A percentile compares a stretch with the other conserved stretches of the same genome.
These are phyloP conservation scores for Chloranthus sessilifolius DNA, from an alignment of 164 flowering plant genomes.

Conservation along the genomic window DNA sequence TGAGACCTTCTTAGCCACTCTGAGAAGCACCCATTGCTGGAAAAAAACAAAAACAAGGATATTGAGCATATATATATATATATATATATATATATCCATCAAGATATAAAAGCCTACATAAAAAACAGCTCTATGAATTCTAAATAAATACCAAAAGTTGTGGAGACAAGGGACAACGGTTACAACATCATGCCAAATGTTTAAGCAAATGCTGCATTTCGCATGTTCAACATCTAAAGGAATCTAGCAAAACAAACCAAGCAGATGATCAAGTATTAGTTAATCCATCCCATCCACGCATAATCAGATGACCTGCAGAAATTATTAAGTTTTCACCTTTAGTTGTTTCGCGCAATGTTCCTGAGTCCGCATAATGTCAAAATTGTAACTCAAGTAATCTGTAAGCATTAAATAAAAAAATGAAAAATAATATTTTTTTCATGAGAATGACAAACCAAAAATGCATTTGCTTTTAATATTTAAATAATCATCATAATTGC, in stretches of 20 bases:
- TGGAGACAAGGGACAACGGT: constrained; percentile 94
- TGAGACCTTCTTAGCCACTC: constrained; percentile 86
- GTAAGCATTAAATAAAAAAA: constrained; percentile 13
- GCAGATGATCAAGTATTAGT: background rate
- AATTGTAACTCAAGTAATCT: constrained; percentile 58
- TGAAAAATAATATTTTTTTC: too few relatives aligned
- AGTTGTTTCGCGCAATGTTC: constrained; percentile 30
- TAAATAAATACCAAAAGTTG: constrained; percentile 68
- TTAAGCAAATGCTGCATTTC: constrained; percentile 88
- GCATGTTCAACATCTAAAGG: constrained; percentile 65
- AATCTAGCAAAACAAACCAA: constrained; percentile 36
- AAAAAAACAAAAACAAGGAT: constrained; percentile 6
- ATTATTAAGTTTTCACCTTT: constrained; percentile 30
- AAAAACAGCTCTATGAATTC: background rate
- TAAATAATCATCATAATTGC: too few relatives aligned
- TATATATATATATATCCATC: background rate
- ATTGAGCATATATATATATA: background rate
- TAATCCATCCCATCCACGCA: background rate
- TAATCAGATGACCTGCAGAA: background rate
- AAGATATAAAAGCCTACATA: background rate
- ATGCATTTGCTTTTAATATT: too few relatives aligned
- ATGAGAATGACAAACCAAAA: too few relatives aligned
- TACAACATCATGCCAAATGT: constrained; percentile 93
- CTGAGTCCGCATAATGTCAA: constrained; percentile 39
- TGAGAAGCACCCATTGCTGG: constrained; percentile 95